Evolutionary conservation across 2,329 filamentous ascomycete genomes (phyloP).

Genomic region (Fusarium denticulatum): DNA sequence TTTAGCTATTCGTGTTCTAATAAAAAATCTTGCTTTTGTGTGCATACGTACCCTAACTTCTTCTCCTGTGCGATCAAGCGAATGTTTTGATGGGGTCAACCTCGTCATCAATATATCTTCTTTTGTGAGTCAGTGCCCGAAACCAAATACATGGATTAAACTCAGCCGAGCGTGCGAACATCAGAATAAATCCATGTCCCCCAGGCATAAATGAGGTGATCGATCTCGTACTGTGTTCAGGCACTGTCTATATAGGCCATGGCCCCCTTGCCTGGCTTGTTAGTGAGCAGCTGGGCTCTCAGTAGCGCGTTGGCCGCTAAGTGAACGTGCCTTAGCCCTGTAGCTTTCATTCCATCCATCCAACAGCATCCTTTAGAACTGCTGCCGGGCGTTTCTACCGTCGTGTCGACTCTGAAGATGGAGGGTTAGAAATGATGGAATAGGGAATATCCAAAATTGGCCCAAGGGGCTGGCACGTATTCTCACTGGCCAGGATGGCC

Average conservation of each 20-base stretch:
- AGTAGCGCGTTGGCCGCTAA: conserved; percentile 30
- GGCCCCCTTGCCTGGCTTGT: conserved; percentile 23
- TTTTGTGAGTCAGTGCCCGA: conserved; percentile 29
- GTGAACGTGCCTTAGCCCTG: conserved; percentile 28
- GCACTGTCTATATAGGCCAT: conserved; percentile 24
- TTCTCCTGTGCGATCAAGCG: conserved; percentile 14
- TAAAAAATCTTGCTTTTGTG: conserved; percentile 5
- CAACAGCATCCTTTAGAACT: conserved; percentile 15
- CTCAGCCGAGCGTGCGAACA: conserved; percentile 23
- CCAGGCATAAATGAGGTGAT: conserved; percentile 33
- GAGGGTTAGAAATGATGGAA: background rate
- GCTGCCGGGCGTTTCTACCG: conserved; percentile 3
- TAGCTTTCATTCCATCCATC: conserved; percentile 29
- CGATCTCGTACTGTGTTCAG: conserved; percentile 39
- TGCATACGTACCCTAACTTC: conserved; percentile 12
- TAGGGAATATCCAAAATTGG: conserved; percentile 10
- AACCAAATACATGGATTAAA: conserved; percentile 25
- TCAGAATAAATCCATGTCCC: conserved; percentile 27
- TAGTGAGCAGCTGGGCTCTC: conserved; percentile 20
- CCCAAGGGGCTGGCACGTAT: conserved; percentile 32
- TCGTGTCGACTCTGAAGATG: background rate
- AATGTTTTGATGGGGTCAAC: conserved; percentile 23
- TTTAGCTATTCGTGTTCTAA: background rate
- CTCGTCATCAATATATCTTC: conserved; percentile 31
- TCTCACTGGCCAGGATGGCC: conserved; percentile 21